Percentiles rank a stretch among this genome's conserved stretches.
These are phyloP conservation scores for Sphagnurus paluster DNA, from an alignment of 1,284 basidiomycete species.

Conservation along the genomic window DNA sequence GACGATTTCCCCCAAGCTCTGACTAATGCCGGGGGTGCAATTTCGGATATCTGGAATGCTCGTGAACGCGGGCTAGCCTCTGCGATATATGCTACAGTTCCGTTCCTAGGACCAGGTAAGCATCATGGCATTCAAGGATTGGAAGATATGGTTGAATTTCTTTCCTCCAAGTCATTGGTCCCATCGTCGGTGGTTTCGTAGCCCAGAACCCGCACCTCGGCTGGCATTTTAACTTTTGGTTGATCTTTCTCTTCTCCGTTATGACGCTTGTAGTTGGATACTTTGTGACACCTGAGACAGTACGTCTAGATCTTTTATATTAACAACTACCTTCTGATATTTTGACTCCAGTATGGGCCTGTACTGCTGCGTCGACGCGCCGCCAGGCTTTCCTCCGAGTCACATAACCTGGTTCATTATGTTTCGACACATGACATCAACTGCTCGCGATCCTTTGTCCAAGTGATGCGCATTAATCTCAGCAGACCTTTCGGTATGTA, in stretches of 20 bases:
- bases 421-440: constrained; percentile 57
- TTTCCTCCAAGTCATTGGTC: constrained; percentile 52
- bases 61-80: constrained; percentile 61
- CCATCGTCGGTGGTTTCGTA: constrained; percentile 65
- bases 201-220: constrained; percentile 47
- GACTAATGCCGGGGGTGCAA: constrained; percentile 61
- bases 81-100: constrained; percentile 63
- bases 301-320: constrained; percentile 18
- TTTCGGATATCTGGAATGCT: constrained; percentile 61
- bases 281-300: constrained; percentile 52
- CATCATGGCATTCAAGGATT: constrained; percentile 14
- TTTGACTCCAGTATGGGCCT: constrained; percentile 54
- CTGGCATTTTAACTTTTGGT: constrained; percentile 75
- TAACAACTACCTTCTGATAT: constrained; percentile 1
- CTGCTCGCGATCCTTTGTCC: constrained; percentile 42
- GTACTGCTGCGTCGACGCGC: constrained; percentile 64
- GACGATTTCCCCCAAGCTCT: constrained; percentile 38
- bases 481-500: constrained; percentile 59
- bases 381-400: constrained; percentile 43
- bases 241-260: constrained; percentile 60
- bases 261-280: constrained; percentile 48
- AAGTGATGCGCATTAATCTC: constrained; percentile 46
- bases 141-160: too few species aligned
- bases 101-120: constrained; percentile 71
- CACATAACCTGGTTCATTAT: constrained; percentile 43